Evolutionary conservation across 345 rosid genomes (phyloP).

Genomic region (Xanthoceras sorbifolium): DNA sequence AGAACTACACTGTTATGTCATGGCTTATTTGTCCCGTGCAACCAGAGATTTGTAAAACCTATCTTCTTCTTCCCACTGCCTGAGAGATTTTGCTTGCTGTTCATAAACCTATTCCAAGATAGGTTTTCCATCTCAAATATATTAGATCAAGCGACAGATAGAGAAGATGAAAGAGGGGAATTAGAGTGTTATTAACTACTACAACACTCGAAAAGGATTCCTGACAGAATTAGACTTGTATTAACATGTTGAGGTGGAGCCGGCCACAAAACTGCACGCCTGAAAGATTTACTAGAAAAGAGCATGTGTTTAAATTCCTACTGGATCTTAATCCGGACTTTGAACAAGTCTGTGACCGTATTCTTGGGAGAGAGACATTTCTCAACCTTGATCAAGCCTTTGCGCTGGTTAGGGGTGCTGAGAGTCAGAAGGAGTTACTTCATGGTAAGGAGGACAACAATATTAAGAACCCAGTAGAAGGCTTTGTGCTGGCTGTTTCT

Average conservation of each 20-base stretch:
- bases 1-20: neutral
- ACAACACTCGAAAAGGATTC: neutral
- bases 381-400: neutral
- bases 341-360: neutral
- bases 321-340: neutral
- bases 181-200: neutral
- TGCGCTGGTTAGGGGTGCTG: neutral
- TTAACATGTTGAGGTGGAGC: neutral
- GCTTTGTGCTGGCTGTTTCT: too few relatives aligned
- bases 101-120: neutral
- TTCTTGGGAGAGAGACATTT: neutral
- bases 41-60: neutral
- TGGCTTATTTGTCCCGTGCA: neutral
- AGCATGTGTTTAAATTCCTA: neutral
- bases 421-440: neutral
- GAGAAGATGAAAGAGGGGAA: neutral
- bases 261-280: neutral
- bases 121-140: neutral
- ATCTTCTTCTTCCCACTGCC: neutral
- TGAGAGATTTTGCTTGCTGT: neutral
- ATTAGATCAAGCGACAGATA: neutral
- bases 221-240: neutral
- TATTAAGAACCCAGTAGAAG: too few relatives aligned
- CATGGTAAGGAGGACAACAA: too few relatives aligned
- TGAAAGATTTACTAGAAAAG: neutral